Evolutionary conservation across 2,329 filamentous ascomycete species (phyloP).

Genomic region (Zymoseptoria pseudotritici): DNA sequence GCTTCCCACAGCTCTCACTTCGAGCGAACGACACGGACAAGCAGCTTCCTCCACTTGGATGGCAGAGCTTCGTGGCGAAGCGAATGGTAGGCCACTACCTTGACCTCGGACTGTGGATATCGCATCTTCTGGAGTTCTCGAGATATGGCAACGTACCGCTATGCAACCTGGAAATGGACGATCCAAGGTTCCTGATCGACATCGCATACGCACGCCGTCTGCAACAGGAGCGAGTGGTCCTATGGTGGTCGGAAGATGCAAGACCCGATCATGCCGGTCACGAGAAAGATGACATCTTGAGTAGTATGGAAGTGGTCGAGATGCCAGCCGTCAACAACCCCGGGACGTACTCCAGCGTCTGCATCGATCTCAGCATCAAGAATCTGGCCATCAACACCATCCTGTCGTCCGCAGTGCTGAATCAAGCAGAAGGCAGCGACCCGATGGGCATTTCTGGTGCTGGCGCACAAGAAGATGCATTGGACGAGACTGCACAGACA

Average conservation of each 20-base stretch:
- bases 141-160: conserved; percentile 90
- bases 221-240: conserved; percentile 82
- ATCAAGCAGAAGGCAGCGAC: conserved; percentile 86
- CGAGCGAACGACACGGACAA: conserved; percentile 78
- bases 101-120: conserved; percentile 83
- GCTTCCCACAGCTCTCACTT: conserved; percentile 75
- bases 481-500: conserved; percentile 57
- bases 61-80: conserved; percentile 84
- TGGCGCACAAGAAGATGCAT: conserved; percentile 51
- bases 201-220: conserved; percentile 86
- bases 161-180: conserved; percentile 90
- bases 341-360: conserved; percentile 90
- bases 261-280: conserved; percentile 92
- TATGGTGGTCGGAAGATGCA: conserved; percentile 91
- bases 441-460: conserved; percentile 78
- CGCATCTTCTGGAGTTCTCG: conserved; percentile 79
- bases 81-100: conserved; percentile 84
- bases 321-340: conserved; percentile 93
- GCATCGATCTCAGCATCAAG: conserved; percentile 86
- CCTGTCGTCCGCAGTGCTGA: conserved; percentile 90
- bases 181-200: conserved; percentile 91
- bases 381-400: conserved; percentile 98
- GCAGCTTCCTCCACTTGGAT: conserved; percentile 81
- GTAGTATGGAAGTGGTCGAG: conserved; percentile 69
- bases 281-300: conserved; percentile 82